Conservation (phyloP, 805 yeast species). For the Nakazawaea ernobii region DNA sequence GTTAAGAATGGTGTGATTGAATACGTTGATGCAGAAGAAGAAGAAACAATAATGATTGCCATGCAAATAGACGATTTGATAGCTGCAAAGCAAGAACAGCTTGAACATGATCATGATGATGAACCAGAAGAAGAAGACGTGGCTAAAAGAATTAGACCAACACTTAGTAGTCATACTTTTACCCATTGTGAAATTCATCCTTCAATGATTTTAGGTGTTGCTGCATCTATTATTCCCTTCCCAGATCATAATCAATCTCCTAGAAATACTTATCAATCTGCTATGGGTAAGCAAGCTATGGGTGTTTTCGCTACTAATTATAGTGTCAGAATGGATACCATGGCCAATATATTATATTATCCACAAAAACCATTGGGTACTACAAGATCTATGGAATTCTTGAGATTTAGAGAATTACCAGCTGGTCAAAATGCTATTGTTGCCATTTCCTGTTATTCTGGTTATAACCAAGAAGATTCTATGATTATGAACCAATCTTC, state of each 20-base stretch:
- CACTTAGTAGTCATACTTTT: slow-evolving; percentile 63
- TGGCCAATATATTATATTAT: slow-evolving; percentile 96
- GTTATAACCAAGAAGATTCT: slow-evolving; percentile 99
- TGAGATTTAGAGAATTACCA: slow-evolving; percentile 95
- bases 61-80: slow-evolving; percentile 98
- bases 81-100: slow-evolving; percentile 41
- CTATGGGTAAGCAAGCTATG: slow-evolving; percentile 99
- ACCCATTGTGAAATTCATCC: slow-evolving; percentile 99
- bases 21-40: slow-evolving; percentile 98
- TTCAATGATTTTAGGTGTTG: slow-evolving; percentile 96
- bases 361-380: slow-evolving; percentile 98
- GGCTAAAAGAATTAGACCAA: slow-evolving; percentile 80
- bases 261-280: slow-evolving; percentile 98
- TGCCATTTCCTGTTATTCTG: slow-evolving; percentile 96
- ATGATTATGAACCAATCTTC: slow-evolving; percentile 99
- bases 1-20: slow-evolving; percentile 86
- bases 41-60: slow-evolving; percentile 96
- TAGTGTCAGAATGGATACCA: slow-evolving; percentile 96
- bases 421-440: slow-evolving; percentile 99
- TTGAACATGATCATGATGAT: slow-evolving; percentile 35
- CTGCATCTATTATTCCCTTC: slow-evolving; percentile 98
- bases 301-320: slow-evolving; percentile 96
- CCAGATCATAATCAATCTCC: slow-evolving; percentile 99
- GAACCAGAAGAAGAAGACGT: slow-evolving; percentile 48
- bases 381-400: slow-evolving; percentile 94